These are phyloP conservation scores for Cichorium intybus DNA, from an alignment of 140 eudicot genomes.

Conservation along the genomic window DNA sequence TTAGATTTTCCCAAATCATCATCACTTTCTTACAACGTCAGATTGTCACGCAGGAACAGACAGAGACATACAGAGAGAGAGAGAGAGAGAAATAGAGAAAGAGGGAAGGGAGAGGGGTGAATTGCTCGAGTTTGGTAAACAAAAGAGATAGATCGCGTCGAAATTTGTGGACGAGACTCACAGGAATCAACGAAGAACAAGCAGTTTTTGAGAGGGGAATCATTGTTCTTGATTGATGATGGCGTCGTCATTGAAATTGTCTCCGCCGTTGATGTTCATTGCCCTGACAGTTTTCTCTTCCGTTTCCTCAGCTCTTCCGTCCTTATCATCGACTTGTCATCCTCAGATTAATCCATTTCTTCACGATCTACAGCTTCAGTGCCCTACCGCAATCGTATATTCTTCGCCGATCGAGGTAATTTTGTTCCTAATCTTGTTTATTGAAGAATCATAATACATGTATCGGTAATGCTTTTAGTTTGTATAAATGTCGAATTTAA, in stretches of 20 bases:
- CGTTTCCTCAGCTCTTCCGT: slow-evolving; percentile 20
- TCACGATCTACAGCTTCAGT: slow-evolving; percentile 29
- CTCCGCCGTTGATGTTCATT: slow-evolving; percentile 6
- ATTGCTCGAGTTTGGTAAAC: slow-evolving; percentile 11
- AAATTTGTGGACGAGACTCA: background rate
- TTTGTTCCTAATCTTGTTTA: slow-evolving; percentile 2
- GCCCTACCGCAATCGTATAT: slow-evolving; percentile 25
- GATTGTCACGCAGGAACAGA: slow-evolving; percentile 14
- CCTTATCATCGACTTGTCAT: slow-evolving; percentile 16
- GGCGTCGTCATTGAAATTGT: slow-evolving; percentile 16
- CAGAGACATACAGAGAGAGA: background rate
- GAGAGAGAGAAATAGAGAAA: background rate
- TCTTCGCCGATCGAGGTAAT: slow-evolving; percentile 33
- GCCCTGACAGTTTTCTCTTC: slow-evolving; percentile 7
- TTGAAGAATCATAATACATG: background rate
- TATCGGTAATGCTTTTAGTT: background rate
- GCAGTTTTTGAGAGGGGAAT: background rate
- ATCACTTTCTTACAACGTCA: slow-evolving; percentile 22
- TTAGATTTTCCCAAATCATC: slow-evolving; percentile 18
- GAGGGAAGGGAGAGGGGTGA: background rate
- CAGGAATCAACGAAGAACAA: slow-evolving; percentile 3
- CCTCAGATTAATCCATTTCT: slow-evolving; percentile 12
- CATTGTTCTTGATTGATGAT: slow-evolving; percentile 20
- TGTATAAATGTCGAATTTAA: background rate
- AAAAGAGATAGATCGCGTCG: slow-evolving; percentile 8